Conservation (phyloP, 2,329 filamentous ascomycete species). For the Botrytis galanthina region DNA sequence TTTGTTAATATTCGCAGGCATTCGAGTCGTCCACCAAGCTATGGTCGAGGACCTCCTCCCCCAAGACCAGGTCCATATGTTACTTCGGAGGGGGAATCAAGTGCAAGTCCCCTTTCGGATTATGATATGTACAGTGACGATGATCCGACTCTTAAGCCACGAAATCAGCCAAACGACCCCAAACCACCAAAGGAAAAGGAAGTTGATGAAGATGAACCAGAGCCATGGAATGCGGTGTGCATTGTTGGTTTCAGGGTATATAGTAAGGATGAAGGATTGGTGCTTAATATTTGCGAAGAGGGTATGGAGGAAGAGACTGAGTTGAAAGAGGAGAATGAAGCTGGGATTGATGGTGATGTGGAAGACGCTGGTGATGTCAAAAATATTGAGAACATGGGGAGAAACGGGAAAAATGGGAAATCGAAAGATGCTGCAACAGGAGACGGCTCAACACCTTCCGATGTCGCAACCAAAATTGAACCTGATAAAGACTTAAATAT, state of each 20-base stretch:
- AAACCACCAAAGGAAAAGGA: slow-evolving; percentile 32
- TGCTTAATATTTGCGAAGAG: slow-evolving; percentile 31
- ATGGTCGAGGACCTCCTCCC: slow-evolving; percentile 14
- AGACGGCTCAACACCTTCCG: background rate
- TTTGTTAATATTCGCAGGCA: background rate
- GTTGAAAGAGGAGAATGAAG: slow-evolving; percentile 17
- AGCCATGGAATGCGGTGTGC: slow-evolving; percentile 46
- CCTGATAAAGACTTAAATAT: background rate
- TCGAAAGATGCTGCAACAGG: background rate
- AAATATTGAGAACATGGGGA: slow-evolving; percentile 24
- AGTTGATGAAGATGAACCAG: slow-evolving; percentile 37
- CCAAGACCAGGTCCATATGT: slow-evolving; percentile 37
- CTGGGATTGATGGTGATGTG: slow-evolving; percentile 28
- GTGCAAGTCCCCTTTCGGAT: slow-evolving; percentile 58
- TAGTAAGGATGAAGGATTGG: slow-evolving; percentile 45
- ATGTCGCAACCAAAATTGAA: background rate
- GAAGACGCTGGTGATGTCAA: slow-evolving; percentile 30
- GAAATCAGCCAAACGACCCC: slow-evolving; percentile 33
- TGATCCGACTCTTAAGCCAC: slow-evolving; percentile 53
- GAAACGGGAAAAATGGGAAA: background rate
- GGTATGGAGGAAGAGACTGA: background rate
- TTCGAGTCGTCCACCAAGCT: background rate
- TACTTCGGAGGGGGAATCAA: slow-evolving; percentile 52
- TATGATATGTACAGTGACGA: slow-evolving; percentile 59
- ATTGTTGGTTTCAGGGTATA: slow-evolving; percentile 45